These are phyloP conservation scores for Fusarium sp. DNA, from an alignment of 2,329 filamentous ascomycete species.

Conservation along the genomic window DNA sequence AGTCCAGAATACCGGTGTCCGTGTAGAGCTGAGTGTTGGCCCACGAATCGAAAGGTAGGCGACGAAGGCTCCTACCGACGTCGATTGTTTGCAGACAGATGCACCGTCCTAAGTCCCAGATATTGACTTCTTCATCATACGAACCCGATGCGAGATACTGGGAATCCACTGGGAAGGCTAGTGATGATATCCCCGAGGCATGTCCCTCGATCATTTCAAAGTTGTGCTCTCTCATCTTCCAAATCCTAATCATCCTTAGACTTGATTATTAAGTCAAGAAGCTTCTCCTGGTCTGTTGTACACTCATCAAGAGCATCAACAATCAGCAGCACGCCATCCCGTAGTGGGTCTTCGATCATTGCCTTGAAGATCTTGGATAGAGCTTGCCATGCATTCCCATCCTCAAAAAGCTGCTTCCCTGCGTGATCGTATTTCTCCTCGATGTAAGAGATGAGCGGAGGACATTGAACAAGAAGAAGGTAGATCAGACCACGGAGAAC, in stretches of 20 bases:
- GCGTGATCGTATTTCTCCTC: not conserved
- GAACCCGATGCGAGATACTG: not conserved
- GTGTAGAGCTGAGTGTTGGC: not conserved
- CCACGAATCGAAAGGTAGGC: not conserved
- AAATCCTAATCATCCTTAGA: rapidly evolving
- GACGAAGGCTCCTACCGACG: rapidly evolving
- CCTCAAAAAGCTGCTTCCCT: rapidly evolving
- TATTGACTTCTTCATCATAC: rapidly evolving
- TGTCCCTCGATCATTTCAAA: rapidly evolving
- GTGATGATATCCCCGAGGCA: rapidly evolving
- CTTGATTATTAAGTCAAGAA: not conserved
- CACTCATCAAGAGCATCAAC: not conserved
- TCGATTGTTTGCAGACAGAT: rapidly evolving
- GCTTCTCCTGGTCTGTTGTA: rapidly evolving
- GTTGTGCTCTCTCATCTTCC: rapidly evolving
- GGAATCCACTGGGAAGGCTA: rapidly evolving
- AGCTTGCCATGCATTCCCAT: not conserved
- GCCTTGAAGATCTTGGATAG: rapidly evolving
- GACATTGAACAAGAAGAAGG: not conserved
- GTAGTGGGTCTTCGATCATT: rapidly evolving
- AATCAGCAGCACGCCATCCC: rapidly evolving
- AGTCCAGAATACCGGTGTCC: rapidly evolving
- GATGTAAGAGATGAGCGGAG: rapidly evolving
- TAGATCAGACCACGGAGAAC: not conserved
- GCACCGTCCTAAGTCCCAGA: rapidly evolving